Evolutionary conservation across 495 filamentous ascomycete species (phyloP), one percentile per base, ranked within the genome.

Genomic region (Neurospora sp.): DNA sequence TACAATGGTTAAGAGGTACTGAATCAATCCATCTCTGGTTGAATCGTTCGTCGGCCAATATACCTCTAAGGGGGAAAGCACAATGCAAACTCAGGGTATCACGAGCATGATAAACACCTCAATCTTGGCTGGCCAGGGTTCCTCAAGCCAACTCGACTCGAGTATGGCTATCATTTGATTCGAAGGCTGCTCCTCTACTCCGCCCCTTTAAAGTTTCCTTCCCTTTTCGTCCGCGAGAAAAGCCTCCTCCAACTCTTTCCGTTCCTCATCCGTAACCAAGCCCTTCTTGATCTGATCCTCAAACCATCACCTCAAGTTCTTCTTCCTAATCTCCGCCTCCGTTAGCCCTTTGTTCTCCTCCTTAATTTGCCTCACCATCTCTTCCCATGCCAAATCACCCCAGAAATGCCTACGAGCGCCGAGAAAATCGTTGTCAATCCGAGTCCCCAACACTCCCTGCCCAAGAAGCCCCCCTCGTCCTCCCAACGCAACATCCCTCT

Each of bases 221-320:
- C 7, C 53, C 27, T 65, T 65, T 31, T 35, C 53, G 3, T 65
- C 31, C 3, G 53, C 53, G 27, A 65, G 27, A 35, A 65, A 37
- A 18, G 14, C 53, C 27, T 61, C 14, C 53, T 65, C 53, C 53
- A 65, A 9, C 7, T 37, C 27, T 65, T 65, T 65, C 53, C 27
- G 35, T 18, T 65, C 53, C 53, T 65, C 53, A 3, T 65, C 53
- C 27, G 53, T 65, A 37, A 65, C 14, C 53, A 37, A 37, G 7
- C 53, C 65, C 72, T 59, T 61, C 41, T 59, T 70, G 22, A 70
- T n/a, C 11, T 59, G 16, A 27, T 73, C 73, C 14, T 77, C 70
- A 38, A 41, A 71, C 37, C 69, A 76, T 75, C 77, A 78, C 69
- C 69, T 31, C 53, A 78, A 40, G 40, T 72, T 76, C 59, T 70